Conservation (phyloP, 2,329 filamentous ascomycete species). For the Hawksworthiomyces lignivorus region DNA sequence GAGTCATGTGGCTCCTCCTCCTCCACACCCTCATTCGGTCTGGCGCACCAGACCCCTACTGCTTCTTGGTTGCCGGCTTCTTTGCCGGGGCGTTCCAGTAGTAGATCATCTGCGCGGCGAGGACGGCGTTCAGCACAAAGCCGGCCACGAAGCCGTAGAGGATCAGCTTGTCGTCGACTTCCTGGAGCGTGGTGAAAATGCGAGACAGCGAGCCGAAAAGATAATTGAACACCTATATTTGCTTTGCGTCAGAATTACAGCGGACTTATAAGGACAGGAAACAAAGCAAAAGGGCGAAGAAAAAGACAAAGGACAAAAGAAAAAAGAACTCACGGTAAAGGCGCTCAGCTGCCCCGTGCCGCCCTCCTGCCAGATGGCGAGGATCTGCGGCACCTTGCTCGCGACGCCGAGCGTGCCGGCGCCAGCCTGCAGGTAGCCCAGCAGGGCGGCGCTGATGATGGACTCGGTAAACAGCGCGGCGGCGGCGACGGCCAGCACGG, state of each 20-base stretch:
- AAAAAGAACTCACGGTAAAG: constrained; percentile 59
- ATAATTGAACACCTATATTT: constrained; percentile 99
- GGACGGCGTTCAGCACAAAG: constrained; percentile 78
- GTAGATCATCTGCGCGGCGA: constrained; percentile 86
- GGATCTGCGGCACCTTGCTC: constrained; percentile 90
- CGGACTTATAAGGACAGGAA: too few relatives aligned
- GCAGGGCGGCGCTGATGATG: constrained; percentile 58
- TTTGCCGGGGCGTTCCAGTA: constrained; percentile 69
- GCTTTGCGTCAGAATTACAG: too few relatives aligned
- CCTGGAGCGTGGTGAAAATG: constrained; percentile 95
- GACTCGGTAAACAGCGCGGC: constrained; percentile 59
- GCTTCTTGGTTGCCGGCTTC: constrained; percentile 5
- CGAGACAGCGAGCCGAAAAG: constrained; percentile 84
- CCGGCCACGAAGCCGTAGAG: constrained; percentile 90
- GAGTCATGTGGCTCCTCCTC: too few relatives aligned
- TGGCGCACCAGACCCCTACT: not conserved
- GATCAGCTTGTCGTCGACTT: constrained; percentile 94
- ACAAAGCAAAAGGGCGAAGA: not conserved
- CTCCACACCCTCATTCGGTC: not conserved
- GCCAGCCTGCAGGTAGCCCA: constrained; percentile 74
- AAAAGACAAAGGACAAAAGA: not conserved
- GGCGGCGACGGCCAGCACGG: constrained; percentile 60
- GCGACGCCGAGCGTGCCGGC: constrained; percentile 77
- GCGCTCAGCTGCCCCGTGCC: constrained; percentile 93
- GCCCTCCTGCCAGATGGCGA: constrained; percentile 75